Base-by-base conservation (phyloP, 78 protist species). In the Mastigamoeba balamuthi region DNA sequence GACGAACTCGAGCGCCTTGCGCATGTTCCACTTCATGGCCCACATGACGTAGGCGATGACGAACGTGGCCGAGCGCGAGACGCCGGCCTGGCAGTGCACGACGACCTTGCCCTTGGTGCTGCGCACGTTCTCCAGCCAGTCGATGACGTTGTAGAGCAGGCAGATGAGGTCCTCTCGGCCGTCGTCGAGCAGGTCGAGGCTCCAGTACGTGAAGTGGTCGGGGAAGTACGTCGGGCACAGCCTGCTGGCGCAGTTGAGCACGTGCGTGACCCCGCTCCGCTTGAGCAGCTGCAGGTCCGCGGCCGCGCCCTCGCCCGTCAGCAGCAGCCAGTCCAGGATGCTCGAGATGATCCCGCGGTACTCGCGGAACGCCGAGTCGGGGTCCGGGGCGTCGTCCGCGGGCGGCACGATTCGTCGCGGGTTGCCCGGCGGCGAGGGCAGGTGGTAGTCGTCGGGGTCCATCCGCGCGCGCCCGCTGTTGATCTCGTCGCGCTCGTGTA, bases 81-180 rank as follows among this genome's bases (percentile, higher is more conserved):
- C 7, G 1, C 72, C 72, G 1, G 72, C 72, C 7, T 3, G 72
- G 72, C 72, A 69, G 29, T 69, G 72, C 65, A 69, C 42, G 36
- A 69, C 7, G 42, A 37, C 72, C 7, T 69, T 29, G 7, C 3
- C 48, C 10, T 69, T 40, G 40, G 3, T 1, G 28, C 3, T 3
- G 28, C 28, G 35, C 7, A 3, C 72, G 28, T 69, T 69, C 8
- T 69, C 72, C 3, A 3, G 7, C 10, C 10, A 1, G 28, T 1
- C 72, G 29, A 3, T 48, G 7, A 3, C 66, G 33, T 58, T 1
- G 39, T 30, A 1, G 3, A 58, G 3, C 7, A 58, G 1, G 66
- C 3, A 1, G 66, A 30, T 27, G 33, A 58, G 29, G 33, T 4
- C 66, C 66, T 58, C 10, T 1, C 29, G 1, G 66, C 66, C 1